Conservation (phyloP, 1,284 basidiomycete species). For the Moesziomyces antarcticus region DNA sequence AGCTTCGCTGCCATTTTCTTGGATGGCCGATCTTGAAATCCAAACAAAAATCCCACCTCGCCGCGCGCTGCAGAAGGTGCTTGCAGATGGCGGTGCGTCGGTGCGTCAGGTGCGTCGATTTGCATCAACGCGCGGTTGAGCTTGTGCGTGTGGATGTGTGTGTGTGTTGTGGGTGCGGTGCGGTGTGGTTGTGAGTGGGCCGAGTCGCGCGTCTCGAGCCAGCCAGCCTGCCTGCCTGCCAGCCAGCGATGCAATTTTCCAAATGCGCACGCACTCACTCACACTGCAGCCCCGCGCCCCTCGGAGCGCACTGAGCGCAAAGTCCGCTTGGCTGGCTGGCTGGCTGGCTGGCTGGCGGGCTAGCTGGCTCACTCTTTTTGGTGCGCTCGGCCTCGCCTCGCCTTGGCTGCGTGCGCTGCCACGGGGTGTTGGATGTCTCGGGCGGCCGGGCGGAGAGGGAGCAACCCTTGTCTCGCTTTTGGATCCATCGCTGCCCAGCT, state of each 20-base stretch:
- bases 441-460: not conserved
- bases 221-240: too few species aligned
- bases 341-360: too few species aligned
- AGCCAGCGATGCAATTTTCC: too few species aligned
- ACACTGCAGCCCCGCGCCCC: too few species aligned
- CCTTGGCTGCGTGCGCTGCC: too few species aligned
- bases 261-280: too few species aligned
- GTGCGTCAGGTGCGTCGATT: not conserved
- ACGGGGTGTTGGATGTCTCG: too few species aligned
- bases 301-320: too few species aligned
- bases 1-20: not conserved
- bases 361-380: too few species aligned
- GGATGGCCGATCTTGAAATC: not conserved
- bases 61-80: not conserved
- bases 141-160: slow-evolving; percentile 1
- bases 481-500: not conserved
- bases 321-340: too few species aligned
- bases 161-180: slow-evolving; percentile 1
- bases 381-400: too few species aligned
- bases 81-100: not conserved
- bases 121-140: not conserved
- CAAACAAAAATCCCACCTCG: not conserved
- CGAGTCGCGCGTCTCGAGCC: too few species aligned
- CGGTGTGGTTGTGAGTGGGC: not conserved
- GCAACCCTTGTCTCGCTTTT: slow-evolving; percentile 13